These are phyloP conservation scores for Paraphaeosphaeria minitans DNA, from an alignment of 2,329 filamentous ascomycete species.

Conservation along the genomic window DNA sequence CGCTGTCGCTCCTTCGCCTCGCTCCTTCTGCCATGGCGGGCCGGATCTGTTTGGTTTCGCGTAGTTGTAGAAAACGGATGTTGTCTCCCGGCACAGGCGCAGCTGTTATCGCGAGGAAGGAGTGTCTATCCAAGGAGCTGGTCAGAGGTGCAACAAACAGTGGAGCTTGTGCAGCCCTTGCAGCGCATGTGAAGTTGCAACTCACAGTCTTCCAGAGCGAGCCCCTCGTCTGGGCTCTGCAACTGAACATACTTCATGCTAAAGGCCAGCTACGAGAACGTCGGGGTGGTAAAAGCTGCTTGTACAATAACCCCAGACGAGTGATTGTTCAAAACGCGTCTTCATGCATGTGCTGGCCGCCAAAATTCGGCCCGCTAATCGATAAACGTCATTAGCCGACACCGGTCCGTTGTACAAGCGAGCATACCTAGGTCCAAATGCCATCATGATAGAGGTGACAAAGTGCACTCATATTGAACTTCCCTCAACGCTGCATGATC, in stretches of 20 bases:
- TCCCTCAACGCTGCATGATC: neutral
- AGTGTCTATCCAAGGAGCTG: constrained; percentile 15
- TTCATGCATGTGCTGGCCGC: neutral
- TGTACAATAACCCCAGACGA: neutral
- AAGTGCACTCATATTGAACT: neutral
- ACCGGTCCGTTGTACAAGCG: constrained; percentile 5
- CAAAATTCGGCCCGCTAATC: constrained; percentile 20
- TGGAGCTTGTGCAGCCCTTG: constrained; percentile 3
- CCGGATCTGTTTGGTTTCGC: constrained; percentile 12
- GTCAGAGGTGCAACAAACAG: constrained; percentile 16
- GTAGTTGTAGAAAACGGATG: constrained; percentile 20
- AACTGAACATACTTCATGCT: constrained; percentile 48
- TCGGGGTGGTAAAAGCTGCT: neutral
- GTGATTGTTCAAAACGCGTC: neutral
- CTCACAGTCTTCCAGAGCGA: constrained; percentile 33
- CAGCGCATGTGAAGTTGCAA: constrained; percentile 18
- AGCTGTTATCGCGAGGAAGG: constrained; percentile 30
- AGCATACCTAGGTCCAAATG: no score
- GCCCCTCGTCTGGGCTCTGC: constrained; percentile 42
- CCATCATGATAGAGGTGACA: neutral
- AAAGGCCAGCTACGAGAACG: constrained; percentile 18
- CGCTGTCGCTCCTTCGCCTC: constrained; percentile 44
- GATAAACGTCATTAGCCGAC: constrained; percentile 26
- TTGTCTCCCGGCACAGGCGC: neutral
- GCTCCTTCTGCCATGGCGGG: constrained; percentile 30